phyloP scores from a whole-genome alignment of 1,284 basidiomycete species.

The Ceratobasidium papillatum region DNA sequence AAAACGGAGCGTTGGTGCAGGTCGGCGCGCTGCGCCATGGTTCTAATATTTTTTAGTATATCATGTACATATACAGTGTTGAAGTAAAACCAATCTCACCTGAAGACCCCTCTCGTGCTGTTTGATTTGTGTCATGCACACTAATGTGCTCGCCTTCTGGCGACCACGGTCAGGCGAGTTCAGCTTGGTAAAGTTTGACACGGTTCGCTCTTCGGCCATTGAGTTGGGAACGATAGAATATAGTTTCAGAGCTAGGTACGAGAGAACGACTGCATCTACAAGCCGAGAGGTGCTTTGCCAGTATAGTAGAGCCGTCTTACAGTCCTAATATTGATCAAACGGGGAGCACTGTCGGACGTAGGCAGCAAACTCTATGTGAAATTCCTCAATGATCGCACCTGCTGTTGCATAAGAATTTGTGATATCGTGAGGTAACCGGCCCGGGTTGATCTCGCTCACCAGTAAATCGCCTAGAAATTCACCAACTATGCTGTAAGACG shows the following conservation, averaged over 20 bases:
- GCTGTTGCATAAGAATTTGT: background rate
- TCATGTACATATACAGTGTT: background rate
- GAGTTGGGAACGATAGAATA: slow-evolving; percentile 54
- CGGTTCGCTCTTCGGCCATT: slow-evolving; percentile 56
- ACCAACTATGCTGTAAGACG: background rate
- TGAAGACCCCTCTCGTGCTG: slow-evolving; percentile 22
- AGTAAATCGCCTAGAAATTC: background rate
- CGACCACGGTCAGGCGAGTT: slow-evolving; percentile 49
- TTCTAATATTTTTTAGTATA: background rate
- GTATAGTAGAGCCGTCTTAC: background rate
- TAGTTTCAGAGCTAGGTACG: slow-evolving; percentile 50
- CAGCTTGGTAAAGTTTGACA: slow-evolving; percentile 54
- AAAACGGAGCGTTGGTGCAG: background rate
- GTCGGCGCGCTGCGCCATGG: background rate
- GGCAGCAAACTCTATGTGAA: slow-evolving; percentile 17
- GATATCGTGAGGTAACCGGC: background rate
- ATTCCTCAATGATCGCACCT: background rate
- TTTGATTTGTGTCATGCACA: slow-evolving; percentile 48
- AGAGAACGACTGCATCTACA: slow-evolving; percentile 28
- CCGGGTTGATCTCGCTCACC: background rate
- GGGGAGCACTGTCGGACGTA: slow-evolving; percentile 13
- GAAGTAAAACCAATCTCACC: background rate
- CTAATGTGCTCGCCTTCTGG: slow-evolving; percentile 49
- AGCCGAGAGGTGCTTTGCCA: slow-evolving; percentile 9
- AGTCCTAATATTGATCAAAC: slow-evolving; percentile 5